A percentile compares a stretch with the other conserved stretches of the same genome.
These are phyloP conservation scores for Penicillium vulpinum DNA, from an alignment of 2,329 filamentous ascomycete species.

Conservation along the genomic window DNA sequence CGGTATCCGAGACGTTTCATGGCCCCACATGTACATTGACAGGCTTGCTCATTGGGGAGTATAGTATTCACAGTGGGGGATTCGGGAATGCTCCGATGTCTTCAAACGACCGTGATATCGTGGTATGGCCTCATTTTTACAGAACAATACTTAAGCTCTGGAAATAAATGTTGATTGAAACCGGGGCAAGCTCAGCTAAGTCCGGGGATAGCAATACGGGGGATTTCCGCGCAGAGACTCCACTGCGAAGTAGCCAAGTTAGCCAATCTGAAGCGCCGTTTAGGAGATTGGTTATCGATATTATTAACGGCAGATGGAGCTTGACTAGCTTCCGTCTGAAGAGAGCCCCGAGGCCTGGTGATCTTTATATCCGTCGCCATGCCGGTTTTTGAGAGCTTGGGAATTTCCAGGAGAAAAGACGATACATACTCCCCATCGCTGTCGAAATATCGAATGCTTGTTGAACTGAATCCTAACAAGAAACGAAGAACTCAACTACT, in stretches of 20 bases:
- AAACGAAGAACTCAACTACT: not conserved
- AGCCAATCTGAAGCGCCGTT: not conserved
- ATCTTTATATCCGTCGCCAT: constrained; percentile 12
- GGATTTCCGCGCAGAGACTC: constrained; percentile 1
- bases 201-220: constrained; percentile 1
- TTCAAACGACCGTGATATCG: not conserved
- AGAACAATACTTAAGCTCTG: too few relatives aligned
- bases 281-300: not conserved
- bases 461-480: not conserved
- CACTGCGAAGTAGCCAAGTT: not conserved
- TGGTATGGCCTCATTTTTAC: not conserved
- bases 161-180: not conserved
- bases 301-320: constrained; percentile 27
- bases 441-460: not conserved
- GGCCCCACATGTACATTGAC: not conserved
- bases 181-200: constrained; percentile 2
- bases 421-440: not conserved
- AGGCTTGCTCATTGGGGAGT: not conserved
- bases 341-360: not conserved
- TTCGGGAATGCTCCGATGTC: not conserved
- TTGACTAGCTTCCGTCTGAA: constrained; percentile 27
- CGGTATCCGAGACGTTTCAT: not conserved
- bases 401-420: not conserved
- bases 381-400: not conserved
- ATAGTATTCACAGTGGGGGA: too few relatives aligned